Evolutionary conservation across 2,329 filamentous ascomycete species (phyloP).

Genomic region (Balansia obtecta): DNA sequence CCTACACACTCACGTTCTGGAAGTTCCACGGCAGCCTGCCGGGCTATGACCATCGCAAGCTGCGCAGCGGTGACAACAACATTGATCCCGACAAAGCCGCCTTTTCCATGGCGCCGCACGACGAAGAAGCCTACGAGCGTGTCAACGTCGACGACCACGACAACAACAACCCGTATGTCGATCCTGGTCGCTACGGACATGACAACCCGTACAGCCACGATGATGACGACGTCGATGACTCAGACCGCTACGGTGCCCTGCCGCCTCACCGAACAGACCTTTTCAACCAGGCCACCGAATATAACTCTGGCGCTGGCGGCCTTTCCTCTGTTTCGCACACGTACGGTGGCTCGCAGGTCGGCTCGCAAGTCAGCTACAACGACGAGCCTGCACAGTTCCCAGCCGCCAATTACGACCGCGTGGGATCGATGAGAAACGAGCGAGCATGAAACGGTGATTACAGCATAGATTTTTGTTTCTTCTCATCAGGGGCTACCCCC

Average conservation of each 20-base stretch:
- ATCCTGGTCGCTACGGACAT: constrained; percentile 22
- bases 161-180: constrained; percentile 21
- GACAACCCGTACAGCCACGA: constrained; percentile 25
- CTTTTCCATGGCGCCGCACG: constrained; percentile 55
- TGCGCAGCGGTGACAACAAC: constrained; percentile 31
- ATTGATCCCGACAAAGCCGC: constrained; percentile 59
- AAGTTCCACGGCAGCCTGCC: constrained; percentile 49
- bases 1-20: constrained; percentile 50
- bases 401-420: constrained; percentile 43
- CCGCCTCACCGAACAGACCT: constrained; percentile 26
- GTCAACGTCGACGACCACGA: constrained; percentile 45
- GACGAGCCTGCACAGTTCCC: constrained; percentile 43
- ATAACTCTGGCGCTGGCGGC: constrained; percentile 21
- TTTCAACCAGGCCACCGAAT: constrained; percentile 40
- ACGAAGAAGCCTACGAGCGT: constrained; percentile 52
- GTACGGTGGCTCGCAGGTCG: constrained; percentile 26
- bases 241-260: constrained; percentile 25
- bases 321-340: constrained; percentile 13
- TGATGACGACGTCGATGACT: constrained; percentile 26
- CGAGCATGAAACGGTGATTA: background rate
- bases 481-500: too few species aligned
- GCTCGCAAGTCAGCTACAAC: constrained; percentile 29
- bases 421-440: constrained; percentile 18
- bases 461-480: background rate
- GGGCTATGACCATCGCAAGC: constrained; percentile 41